Evolutionary conservation across 345 rosid species (phyloP).

Genomic region (Camelina neglecta): DNA sequence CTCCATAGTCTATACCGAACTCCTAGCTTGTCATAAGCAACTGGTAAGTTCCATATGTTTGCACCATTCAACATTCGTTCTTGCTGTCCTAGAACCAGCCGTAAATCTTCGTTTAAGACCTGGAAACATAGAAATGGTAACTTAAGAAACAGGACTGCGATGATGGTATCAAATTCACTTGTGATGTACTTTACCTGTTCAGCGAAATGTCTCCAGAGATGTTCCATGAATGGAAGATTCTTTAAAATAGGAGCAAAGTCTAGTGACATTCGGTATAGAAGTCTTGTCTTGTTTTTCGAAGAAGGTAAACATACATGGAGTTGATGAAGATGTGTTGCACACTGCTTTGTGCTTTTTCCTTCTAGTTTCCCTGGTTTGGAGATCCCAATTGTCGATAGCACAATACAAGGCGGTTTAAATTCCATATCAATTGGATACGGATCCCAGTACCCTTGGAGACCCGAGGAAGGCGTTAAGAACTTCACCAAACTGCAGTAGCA

Average conservation of each 20-base stretch:
- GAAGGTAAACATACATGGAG: conserved; percentile 97
- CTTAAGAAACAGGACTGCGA: background rate
- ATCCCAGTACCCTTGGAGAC: conserved; percentile 97
- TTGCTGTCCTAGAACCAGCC: conserved; percentile 91
- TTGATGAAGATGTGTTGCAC: conserved; percentile 94
- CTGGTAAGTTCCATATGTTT: conserved; percentile 89
- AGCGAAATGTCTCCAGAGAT: conserved; percentile 92
- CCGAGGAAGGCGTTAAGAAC: conserved; percentile 86
- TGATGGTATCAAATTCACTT: background rate
- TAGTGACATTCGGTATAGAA: conserved; percentile 89
- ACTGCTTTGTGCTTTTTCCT: conserved; percentile 73
- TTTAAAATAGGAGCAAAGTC: conserved; percentile 92
- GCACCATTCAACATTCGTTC: conserved; percentile 91
- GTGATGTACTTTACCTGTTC: conserved; percentile 64
- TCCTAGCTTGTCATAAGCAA: conserved; percentile 91
- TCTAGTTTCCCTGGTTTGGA: conserved; percentile 95
- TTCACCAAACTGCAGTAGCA: conserved; percentile 74
- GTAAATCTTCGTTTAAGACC: conserved; percentile 92
- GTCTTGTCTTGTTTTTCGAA: conserved; percentile 76
- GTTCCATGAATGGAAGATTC: conserved; percentile 81
- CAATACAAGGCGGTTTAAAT: conserved; percentile 95
- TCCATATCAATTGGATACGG: conserved; percentile 99
- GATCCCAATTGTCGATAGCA: conserved; percentile 91
- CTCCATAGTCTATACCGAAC: conserved; percentile 96
- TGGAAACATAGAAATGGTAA: conserved; percentile 34